These are phyloP conservation scores for Pseudogymnoascus sp. DNA, from an alignment of 2,329 filamentous ascomycete genomes.

Conservation along the genomic window DNA sequence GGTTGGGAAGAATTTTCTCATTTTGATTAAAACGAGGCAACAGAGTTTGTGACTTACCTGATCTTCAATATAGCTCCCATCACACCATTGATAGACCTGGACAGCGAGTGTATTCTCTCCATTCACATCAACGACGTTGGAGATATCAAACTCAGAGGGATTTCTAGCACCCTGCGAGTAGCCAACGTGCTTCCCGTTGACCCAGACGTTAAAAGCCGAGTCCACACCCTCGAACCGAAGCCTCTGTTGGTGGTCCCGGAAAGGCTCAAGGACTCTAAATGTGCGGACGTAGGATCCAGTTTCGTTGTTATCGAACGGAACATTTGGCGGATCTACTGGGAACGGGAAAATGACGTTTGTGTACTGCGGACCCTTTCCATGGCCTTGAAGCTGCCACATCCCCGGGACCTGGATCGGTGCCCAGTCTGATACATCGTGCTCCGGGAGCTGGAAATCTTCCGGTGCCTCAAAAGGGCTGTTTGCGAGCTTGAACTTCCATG, in stretches of 20 bases:
- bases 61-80: slow-evolving; percentile 51
- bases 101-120: slow-evolving; percentile 35
- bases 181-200: slow-evolving; percentile 48
- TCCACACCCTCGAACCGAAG: slow-evolving; percentile 53
- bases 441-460: slow-evolving; percentile 16
- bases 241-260: slow-evolving; percentile 37
- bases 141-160: slow-evolving; percentile 51
- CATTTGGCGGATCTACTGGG: slow-evolving; percentile 45
- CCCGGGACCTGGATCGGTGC: slow-evolving; percentile 43
- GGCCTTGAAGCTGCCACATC: slow-evolving; percentile 51
- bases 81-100: slow-evolving; percentile 49
- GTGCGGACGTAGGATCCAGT: slow-evolving; percentile 45
- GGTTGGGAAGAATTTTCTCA: not conserved
- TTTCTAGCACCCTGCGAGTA: slow-evolving; percentile 52
- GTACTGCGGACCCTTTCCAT: slow-evolving; percentile 44
- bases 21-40: not conserved
- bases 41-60: slow-evolving; percentile 25
- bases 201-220: slow-evolving; percentile 48
- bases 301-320: slow-evolving; percentile 44
- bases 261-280: slow-evolving; percentile 39
- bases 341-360: slow-evolving; percentile 49
- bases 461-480: slow-evolving; percentile 25
- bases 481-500: slow-evolving; percentile 24
- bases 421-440: slow-evolving; percentile 34
- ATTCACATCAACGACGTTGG: slow-evolving; percentile 30